phyloP scores from a whole-genome alignment of 805 yeast species.

The Starmerella roubikii region DNA sequence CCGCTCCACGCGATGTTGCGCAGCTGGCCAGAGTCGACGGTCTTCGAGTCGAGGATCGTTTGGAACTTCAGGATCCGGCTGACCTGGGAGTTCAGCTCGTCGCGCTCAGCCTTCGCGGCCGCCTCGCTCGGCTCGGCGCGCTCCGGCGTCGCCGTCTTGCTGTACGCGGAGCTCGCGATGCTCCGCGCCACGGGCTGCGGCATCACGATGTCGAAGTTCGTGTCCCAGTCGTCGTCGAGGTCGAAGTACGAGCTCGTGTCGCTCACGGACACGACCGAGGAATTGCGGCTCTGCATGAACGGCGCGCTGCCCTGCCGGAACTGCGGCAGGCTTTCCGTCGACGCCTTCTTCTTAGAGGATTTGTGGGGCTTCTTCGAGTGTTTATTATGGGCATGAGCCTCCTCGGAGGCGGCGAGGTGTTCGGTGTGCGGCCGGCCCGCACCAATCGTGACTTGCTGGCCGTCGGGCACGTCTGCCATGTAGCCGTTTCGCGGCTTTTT shows the following conservation, averaged over 20 bases:
- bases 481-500: slow-evolving; percentile 2
- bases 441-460: slow-evolving; percentile 31
- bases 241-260: slow-evolving; percentile 39
- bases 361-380: slow-evolving; percentile 5
- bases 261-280: slow-evolving; percentile 5
- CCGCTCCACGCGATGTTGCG: slow-evolving; percentile 89
- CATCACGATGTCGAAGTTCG: slow-evolving; percentile 37
- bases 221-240: slow-evolving; percentile 88
- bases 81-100: slow-evolving; percentile 44
- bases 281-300: background rate
- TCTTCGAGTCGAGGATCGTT: slow-evolving; percentile 38
- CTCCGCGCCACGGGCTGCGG: slow-evolving; percentile 14
- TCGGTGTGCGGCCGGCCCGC: slow-evolving; percentile 47
- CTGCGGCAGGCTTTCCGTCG: background rate
- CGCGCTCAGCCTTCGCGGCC: slow-evolving; percentile 35
- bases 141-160: slow-evolving; percentile 3
- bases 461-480: slow-evolving; percentile 21
- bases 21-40: slow-evolving; percentile 54
- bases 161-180: slow-evolving; percentile 9
- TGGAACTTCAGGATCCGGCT: slow-evolving; percentile 57
- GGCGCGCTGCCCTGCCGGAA: background rate
- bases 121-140: slow-evolving; percentile 20
- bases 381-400: background rate
- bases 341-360: slow-evolving; percentile 6
- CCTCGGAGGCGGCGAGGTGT: slow-evolving; percentile 8